A percentile compares a stretch with the other conserved stretches of the same genome.
Conservation (phyloP, 1,139 yeast genomes). For the Yamadazyma epiphylla region DNA sequence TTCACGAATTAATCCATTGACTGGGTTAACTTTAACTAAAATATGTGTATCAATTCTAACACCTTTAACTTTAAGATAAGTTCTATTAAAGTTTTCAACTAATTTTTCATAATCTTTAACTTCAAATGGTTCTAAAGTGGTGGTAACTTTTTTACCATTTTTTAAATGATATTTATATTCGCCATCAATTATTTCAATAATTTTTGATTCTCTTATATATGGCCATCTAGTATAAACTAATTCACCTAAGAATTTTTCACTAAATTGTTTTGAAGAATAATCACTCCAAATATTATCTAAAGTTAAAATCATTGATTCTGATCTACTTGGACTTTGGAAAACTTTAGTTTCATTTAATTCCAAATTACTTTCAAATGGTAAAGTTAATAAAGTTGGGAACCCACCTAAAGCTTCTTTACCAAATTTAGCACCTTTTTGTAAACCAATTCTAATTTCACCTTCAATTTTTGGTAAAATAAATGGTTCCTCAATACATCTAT, state of each 20-base stretch:
- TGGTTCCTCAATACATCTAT: slow-evolving; percentile 65
- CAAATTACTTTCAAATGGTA: slow-evolving; percentile 54
- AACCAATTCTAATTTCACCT: slow-evolving; percentile 51
- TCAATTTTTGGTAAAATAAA: slow-evolving; percentile 51
- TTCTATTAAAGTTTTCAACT: slow-evolving; percentile 10
- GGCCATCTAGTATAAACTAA: slow-evolving; percentile 83
- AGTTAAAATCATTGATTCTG: slow-evolving; percentile 73
- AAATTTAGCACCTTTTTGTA: slow-evolving; percentile 61
- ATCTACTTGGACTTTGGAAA: slow-evolving; percentile 81
- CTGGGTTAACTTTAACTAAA: slow-evolving; percentile 66
- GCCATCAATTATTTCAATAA: slow-evolving; percentile 61
- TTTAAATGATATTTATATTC: slow-evolving; percentile 41
- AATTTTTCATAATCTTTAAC: slow-evolving; percentile 30
- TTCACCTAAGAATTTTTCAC: slow-evolving; percentile 22
- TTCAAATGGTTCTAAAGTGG: slow-evolving; percentile 38
- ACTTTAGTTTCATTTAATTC: slow-evolving; percentile 65
- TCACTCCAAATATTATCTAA: slow-evolving; percentile 51
- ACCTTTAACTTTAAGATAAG: slow-evolving; percentile 51
- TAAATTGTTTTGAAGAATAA: slow-evolving; percentile 51
- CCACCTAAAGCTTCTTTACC: slow-evolving; percentile 81
- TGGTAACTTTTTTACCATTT: slow-evolving; percentile 16
- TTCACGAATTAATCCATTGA: slow-evolving; percentile 74
- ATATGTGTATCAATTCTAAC: slow-evolving; percentile 51
- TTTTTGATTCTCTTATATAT: slow-evolving; percentile 74
- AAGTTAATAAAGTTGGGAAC: slow-evolving; percentile 76